Base-by-base conservation (phyloP, 2,329 filamentous ascomycete genomes). In the Fusarium scirpi region DNA sequence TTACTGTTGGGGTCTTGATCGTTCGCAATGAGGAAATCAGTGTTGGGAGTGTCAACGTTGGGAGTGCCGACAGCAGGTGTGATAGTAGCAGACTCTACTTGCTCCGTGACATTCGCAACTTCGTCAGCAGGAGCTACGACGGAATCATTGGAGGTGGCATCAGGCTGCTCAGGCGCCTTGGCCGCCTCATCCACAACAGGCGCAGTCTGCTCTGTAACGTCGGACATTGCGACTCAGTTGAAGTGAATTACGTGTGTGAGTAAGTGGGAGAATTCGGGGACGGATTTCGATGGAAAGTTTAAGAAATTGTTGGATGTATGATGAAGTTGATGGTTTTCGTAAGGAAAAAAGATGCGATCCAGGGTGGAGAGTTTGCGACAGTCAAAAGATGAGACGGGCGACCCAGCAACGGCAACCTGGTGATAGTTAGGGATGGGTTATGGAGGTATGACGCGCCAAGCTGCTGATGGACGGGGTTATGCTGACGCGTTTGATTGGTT, bases 1-100 rank as follows among this genome's bases (percentile, higher is more conserved):
- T 82, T 82, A 25, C 84, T 86, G 62, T 84, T 84, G 73, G 78
- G 71, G 67, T 85, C 84, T 59, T 85, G 81, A 57, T 85, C 83
- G 47, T 69, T 71, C 48, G 75, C 78, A 44, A 75, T 72, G 32
- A 63, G 67, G 54, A 73, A 71, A 54, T 76, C 73, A 52, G 61
- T 67, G 43, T 73, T 72, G 46, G 68, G 68, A 18, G 70, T 73
- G n/a, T 58, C 69, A 22, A 71, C 60, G 27, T 51, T 62, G 7
- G 63, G 61, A 40, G 66, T 68, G 48, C 55, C 57, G 10, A 62
- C 51, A 20, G 58, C 57, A 34, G 67, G 61, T n/a, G 69, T 74
- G n/a, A 65, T 62, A 22, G 61, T 67, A 54, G 67, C 56, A 40
- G 69, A 73, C 47, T 72, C 65, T 51, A 62, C 63, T 44, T 72